Conservation (phyloP, 345 rosid species). For the Erysimum cheiranthoides region DNA sequence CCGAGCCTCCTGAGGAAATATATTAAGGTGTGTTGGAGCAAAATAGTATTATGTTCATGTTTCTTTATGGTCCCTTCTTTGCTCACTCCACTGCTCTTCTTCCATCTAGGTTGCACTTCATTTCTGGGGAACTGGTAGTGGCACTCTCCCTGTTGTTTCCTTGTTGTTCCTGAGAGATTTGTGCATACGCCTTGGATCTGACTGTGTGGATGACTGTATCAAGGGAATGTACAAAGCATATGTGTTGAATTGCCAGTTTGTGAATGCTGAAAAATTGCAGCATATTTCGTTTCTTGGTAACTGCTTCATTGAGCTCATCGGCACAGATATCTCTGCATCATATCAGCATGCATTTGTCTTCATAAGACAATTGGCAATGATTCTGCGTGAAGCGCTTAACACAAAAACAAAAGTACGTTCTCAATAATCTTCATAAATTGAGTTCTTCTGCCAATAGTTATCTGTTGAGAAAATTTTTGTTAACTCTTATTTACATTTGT, state of each 20-base stretch:
- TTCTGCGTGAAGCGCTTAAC: conserved; percentile 83
- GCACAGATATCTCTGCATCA: conserved; percentile 84
- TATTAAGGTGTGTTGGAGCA: conserved; percentile 62
- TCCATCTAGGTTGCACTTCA: conserved; percentile 75
- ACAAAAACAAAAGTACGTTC: conserved; percentile 83
- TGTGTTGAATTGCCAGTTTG: conserved; percentile 84
- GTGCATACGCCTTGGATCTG: conserved; percentile 79
- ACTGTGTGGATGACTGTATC: conserved; percentile 85
- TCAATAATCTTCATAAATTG: conserved; percentile 1
- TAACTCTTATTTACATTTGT: conserved; percentile 22
- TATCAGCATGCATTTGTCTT: conserved; percentile 95
- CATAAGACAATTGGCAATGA: conserved; percentile 84
- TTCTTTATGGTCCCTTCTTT: conserved; percentile 6
- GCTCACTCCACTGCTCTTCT: conserved; percentile 29
- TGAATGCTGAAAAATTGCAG: conserved; percentile 78
- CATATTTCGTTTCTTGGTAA: conserved; percentile 87
- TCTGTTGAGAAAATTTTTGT: neutral
- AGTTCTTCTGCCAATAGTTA: neutral
- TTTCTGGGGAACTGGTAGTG: conserved; percentile 97
- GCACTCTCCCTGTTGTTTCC: conserved; percentile 82
- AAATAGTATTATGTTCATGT: conserved; percentile 10
- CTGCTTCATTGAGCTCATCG: conserved; percentile 81
- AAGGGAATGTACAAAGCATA: conserved; percentile 93
- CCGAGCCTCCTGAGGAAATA: conserved; percentile 87
- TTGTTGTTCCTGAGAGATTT: conserved; percentile 83